Conservation (phyloP, 2,329 filamentous ascomycete species). For the Diaporthe ilicicola region DNA sequence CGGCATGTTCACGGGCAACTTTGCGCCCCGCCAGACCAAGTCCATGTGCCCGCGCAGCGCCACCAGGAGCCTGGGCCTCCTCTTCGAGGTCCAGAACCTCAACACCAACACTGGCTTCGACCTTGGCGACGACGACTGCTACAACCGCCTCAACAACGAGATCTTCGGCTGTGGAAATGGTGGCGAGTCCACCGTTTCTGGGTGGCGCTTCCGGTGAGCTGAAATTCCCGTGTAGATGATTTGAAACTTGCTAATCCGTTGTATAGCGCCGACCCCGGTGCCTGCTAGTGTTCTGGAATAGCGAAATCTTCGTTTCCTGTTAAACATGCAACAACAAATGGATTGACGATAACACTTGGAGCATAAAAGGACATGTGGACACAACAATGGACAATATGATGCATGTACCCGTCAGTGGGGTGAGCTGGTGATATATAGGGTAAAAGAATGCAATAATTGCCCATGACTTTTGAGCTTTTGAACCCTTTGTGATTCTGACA, state of each 20-base stretch:
- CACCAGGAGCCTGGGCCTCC: not conserved
- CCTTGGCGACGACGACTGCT: not conserved
- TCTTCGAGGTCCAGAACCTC: not conserved
- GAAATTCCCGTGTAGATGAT: not conserved
- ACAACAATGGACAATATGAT: no score
- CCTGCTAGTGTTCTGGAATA: not conserved
- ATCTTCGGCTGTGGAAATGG: not conserved
- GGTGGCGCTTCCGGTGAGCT: not conserved
- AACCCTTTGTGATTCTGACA: no score
- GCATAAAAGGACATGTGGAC: no score
- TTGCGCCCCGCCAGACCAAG: not conserved
- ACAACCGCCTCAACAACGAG: not conserved
- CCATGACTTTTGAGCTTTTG: no score
- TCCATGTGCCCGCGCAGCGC: not conserved
- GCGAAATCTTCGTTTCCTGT: not conserved
- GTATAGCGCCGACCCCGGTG: not conserved
- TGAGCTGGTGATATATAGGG: no score
- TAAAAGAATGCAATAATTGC: no score
- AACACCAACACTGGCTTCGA: not conserved
- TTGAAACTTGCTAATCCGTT: not conserved
- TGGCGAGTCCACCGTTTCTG: not conserved
- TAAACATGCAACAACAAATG: not conserved
- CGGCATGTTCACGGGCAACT: not conserved
- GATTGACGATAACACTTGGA: no score
- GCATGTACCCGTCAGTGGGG: no score